phyloP scores from a whole-genome alignment of 805 yeast species.

The Starmerella scarabaei region DNA sequence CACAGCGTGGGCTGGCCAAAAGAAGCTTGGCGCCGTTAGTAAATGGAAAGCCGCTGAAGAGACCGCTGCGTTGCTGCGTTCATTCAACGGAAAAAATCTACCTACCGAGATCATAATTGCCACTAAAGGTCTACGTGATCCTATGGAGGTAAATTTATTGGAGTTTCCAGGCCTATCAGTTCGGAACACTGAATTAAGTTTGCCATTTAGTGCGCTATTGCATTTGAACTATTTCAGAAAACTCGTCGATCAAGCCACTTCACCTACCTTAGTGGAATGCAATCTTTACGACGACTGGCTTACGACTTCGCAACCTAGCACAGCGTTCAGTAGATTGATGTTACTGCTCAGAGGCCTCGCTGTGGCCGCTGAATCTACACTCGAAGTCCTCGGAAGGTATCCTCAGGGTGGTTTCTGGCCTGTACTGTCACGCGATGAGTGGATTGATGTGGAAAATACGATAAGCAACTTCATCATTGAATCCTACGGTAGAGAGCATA shows the following conservation, averaged over 20 bases:
- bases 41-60: conserved; percentile 99
- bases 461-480: conserved; percentile 73
- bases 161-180: conserved; percentile 89
- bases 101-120: conserved; percentile 87
- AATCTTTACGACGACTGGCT: conserved; percentile 94
- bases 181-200: conserved; percentile 73
- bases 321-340: conserved; percentile 84
- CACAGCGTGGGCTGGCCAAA: conserved; percentile 88
- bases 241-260: conserved; percentile 71
- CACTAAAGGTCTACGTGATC: conserved; percentile 82
- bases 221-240: conserved; percentile 68
- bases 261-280: conserved; percentile 83
- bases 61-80: conserved; percentile 77
- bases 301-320: conserved; percentile 64
- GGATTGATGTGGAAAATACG: conserved; percentile 82
- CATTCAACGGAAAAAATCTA: conserved; percentile 85
- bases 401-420: conserved; percentile 87
- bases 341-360: conserved; percentile 72
- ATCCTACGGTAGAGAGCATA: conserved; percentile 75
- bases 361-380: conserved; percentile 45
- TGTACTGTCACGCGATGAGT: conserved; percentile 68
- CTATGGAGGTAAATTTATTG: conserved; percentile 90
- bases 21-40: conserved; percentile 79
- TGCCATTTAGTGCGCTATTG: conserved; percentile 82
- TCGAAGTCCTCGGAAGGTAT: not conserved